Conservation (phyloP, 2,329 filamentous ascomycete species). For the Madurella mycetomatis region DNA sequence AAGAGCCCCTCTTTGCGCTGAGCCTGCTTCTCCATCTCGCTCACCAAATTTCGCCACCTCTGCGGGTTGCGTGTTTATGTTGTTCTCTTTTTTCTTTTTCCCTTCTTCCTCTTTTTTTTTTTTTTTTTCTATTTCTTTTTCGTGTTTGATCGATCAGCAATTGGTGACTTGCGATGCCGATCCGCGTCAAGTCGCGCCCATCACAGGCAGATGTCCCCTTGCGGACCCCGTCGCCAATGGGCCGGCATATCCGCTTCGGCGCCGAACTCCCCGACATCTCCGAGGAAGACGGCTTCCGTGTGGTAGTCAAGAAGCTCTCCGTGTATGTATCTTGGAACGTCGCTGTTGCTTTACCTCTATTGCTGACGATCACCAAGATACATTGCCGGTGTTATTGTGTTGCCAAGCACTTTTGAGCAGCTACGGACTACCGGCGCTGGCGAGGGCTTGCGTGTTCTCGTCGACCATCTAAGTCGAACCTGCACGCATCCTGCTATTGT, state of each 20-base stretch:
- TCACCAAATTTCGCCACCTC: too few relatives aligned
- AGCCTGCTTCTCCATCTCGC: background rate
- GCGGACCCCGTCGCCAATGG: constrained; percentile 35
- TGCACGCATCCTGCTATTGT: constrained; percentile 67
- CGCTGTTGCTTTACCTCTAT: background rate
- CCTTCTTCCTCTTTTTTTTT: background rate
- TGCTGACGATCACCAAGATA: constrained; percentile 43
- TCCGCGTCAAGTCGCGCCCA: constrained; percentile 40
- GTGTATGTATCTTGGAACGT: constrained; percentile 38
- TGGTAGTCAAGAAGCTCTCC: constrained; percentile 63
- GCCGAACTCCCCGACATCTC: constrained; percentile 52
- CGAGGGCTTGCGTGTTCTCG: constrained; percentile 52
- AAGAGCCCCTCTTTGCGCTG: constrained; percentile 12
- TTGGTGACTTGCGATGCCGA: constrained; percentile 26
- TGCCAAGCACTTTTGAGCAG: constrained; percentile 70
- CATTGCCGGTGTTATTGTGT: constrained; percentile 54
- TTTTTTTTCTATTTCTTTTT: background rate
- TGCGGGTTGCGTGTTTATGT: too few relatives aligned
- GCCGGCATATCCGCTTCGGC: constrained; percentile 21
- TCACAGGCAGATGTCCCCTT: constrained; percentile 26
- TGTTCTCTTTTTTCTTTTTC: background rate
- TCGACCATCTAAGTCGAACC: constrained; percentile 58
- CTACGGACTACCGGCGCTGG: constrained; percentile 63
- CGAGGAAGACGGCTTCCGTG: constrained; percentile 56
- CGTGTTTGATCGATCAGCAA: background rate